Evolutionary conservation across 257 asterid species (phyloP), one percentile per base, ranked within the genome.

Genomic region (Penstemon barbatus): DNA sequence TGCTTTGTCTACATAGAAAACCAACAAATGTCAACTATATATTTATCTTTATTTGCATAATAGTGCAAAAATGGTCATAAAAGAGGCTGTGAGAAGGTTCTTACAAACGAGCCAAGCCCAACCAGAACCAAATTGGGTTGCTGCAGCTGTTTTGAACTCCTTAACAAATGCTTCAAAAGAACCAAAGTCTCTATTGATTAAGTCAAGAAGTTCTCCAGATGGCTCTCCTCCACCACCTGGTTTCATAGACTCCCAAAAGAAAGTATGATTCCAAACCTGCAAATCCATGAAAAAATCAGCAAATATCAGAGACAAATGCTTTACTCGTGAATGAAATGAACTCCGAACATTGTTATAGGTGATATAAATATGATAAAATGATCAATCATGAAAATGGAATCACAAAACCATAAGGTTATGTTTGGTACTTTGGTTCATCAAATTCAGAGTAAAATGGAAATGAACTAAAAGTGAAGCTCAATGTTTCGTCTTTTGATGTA

Each of bases 41-140:
- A 46, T 54, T 42, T 4, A 38, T 54, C n/a, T 63, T 37, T 37
- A 18, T 46, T 53, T 19, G 0, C 9, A 56, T 60, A 44, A 57
- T 12, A 44, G 41, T 57, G 49, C 15, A 49, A 49, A 10, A 49
- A 10, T 49, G 1, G 4, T 25, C 39, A 19, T 50, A 8, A 63
- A 48, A 50, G 11, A 57, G 53, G 49, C 51, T 42, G 12, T 8
- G 4, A 36, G 39, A 51, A 73, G 44, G 63, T 50, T 66, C 95
- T 84, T 80, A 93, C 99, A 93, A 3, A 85, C 96, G 66, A 93
- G 97, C 99, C 99, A 93, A 69, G 97, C 92, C 99, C 99, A 93
- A 70, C 99, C 99, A 44, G 96, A 93, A 63, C 97, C 99, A 69
- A 87, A 90, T 70, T 93, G 99, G 19, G 96, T 88, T 12, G 89